These are phyloP conservation scores for Colletotrichum plurivorum DNA, from an alignment of 2,329 filamentous ascomycete genomes.

Conservation along the genomic window DNA sequence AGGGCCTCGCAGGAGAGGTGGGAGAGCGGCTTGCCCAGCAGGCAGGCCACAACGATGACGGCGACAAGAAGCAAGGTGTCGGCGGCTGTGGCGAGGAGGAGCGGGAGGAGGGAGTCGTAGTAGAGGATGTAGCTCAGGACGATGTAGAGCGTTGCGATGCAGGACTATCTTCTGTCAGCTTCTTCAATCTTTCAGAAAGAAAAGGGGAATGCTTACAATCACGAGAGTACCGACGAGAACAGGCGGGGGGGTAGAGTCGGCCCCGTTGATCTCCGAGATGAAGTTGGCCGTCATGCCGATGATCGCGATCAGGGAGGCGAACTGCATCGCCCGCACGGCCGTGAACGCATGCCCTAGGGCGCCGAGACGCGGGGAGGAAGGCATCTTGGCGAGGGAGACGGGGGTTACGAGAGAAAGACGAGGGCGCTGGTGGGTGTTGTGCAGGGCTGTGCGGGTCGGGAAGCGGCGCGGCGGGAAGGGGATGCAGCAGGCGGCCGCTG, in stretches of 20 bases:
- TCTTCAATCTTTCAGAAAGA: background rate
- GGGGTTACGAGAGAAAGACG: slow-evolving; percentile 59
- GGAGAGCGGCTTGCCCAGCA: slow-evolving; percentile 85
- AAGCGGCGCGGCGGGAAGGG: slow-evolving; percentile 58
- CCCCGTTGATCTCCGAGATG: slow-evolving; percentile 80
- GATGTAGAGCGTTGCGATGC: slow-evolving; percentile 84
- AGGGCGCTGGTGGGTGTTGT: slow-evolving; percentile 52
- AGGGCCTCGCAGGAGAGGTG: slow-evolving; percentile 79
- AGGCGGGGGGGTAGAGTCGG: slow-evolving; percentile 75
- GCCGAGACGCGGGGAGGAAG: slow-evolving; percentile 69
- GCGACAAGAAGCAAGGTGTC: slow-evolving; percentile 82
- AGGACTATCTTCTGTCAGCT: slow-evolving; percentile 64
- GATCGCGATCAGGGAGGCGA: slow-evolving; percentile 79
- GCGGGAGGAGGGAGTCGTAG: slow-evolving; percentile 81
- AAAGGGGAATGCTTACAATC: slow-evolving; percentile 77
- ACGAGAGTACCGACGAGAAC: slow-evolving; percentile 84
- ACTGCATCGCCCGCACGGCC: slow-evolving; percentile 78
- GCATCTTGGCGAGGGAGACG: slow-evolving; percentile 54
- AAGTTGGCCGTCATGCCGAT: slow-evolving; percentile 89
- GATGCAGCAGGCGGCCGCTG: slow-evolving; percentile 43
- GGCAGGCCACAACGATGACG: slow-evolving; percentile 81
- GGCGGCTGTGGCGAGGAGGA: slow-evolving; percentile 75
- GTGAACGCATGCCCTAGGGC: slow-evolving; percentile 86
- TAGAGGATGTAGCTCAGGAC: slow-evolving; percentile 87
- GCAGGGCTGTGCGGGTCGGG: slow-evolving; percentile 55